phyloP scores from a whole-genome alignment of 2,329 filamentous ascomycete genomes.

The Fusarium sp. region DNA sequence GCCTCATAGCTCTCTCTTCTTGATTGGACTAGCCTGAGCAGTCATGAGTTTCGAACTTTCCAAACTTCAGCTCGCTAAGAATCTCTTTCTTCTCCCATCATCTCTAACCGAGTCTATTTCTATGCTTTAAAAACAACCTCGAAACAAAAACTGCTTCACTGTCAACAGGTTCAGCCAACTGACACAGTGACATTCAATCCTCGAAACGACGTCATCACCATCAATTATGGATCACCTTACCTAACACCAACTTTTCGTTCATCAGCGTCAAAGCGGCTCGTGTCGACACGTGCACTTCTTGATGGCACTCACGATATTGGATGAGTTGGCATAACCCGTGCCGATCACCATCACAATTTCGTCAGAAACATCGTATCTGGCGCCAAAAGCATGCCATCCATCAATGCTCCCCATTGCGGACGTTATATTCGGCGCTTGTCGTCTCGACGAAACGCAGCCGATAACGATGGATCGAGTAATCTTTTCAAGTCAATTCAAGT shows the following conservation, averaged over 20 bases:
- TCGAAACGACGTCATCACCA: not conserved
- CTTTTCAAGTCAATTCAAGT: conserved; percentile 4
- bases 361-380: not conserved
- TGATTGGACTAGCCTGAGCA: not conserved
- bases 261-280: not conserved
- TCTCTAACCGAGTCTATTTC: not conserved
- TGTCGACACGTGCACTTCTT: conserved; percentile 8
- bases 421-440: not conserved
- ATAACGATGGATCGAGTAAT: conserved; percentile 9
- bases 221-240: conserved; percentile 7
- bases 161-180: not conserved
- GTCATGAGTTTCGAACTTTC: not conserved
- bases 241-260: not conserved
- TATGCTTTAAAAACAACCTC: not conserved
- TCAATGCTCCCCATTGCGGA: not conserved
- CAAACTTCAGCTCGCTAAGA: not conserved
- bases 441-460: not conserved
- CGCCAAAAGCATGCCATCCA: not conserved
- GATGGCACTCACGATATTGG: not conserved
- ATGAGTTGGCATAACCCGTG: not conserved
- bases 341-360: conserved; percentile 19
- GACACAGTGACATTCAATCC: not conserved
- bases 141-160: not conserved
- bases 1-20: not conserved
- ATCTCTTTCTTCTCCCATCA: not conserved